Conservation (phyloP, 1,284 basidiomycete species). For the Heimioporus retisporus region DNA sequence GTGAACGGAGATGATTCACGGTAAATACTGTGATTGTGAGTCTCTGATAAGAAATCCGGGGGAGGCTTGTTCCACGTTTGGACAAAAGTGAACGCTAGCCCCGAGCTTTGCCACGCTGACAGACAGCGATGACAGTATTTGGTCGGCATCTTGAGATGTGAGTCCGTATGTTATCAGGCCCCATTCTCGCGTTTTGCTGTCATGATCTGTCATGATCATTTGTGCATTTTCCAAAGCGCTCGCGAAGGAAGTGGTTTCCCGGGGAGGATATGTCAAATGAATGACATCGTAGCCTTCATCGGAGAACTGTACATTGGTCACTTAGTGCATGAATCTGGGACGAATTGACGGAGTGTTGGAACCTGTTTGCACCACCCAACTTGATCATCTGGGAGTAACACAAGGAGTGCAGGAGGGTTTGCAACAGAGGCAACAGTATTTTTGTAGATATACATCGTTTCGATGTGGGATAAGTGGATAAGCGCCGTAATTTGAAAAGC, state of each 20-base stretch:
- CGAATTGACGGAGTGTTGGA: too few species aligned
- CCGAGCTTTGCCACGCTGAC: constrained; percentile 33
- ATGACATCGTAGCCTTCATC: constrained; percentile 57
- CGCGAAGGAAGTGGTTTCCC: constrained; percentile 26
- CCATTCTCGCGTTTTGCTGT: constrained; percentile 36
- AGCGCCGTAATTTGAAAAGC: too few species aligned
- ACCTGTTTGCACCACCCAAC: too few species aligned
- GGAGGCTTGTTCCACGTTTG: constrained; percentile 37
- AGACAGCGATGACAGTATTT: constrained; percentile 30
- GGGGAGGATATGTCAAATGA: constrained; percentile 44
- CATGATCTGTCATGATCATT: constrained; percentile 19
- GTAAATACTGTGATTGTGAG: constrained; percentile 37
- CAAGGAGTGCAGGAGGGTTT: too few species aligned
- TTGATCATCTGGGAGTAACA: too few species aligned
- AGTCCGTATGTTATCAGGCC: constrained; percentile 54
- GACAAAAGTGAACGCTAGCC: constrained; percentile 53
- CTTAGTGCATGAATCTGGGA: too few species aligned
- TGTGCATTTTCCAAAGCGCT: constrained; percentile 30
- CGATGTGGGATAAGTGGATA: too few species aligned
- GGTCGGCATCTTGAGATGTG: constrained; percentile 30
- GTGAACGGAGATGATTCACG: constrained; percentile 32
- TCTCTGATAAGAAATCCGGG: constrained; percentile 43
- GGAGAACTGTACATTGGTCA: constrained; percentile 42
- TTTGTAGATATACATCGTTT: too few species aligned
- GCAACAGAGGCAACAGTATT: too few species aligned